Base-by-base conservation (phyloP, 805 yeast species). In the Zygosaccharomyces lentus region DNA sequence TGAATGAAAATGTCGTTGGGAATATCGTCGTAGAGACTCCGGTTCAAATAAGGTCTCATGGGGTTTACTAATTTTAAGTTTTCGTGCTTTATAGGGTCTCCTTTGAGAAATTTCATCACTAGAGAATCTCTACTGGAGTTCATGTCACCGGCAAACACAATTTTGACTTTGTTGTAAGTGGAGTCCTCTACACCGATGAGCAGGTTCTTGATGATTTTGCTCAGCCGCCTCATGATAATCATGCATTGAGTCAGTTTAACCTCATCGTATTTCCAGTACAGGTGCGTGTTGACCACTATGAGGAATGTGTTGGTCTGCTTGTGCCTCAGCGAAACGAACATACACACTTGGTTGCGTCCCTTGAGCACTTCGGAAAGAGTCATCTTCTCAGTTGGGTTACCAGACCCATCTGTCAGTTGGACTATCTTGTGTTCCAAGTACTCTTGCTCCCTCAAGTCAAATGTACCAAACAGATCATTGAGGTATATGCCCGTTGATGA, bases 231-330 rank as follows among this genome's bases (percentile, higher is more conserved):
- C 52, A 74, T 65, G 4, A 77, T 58, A 7, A 77, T 62, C 60
- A 75, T 71, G 12, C 78, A 68, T 54, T 80, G 85, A 35, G 77
- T 55, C 6, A 78, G 63, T 53, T 77, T 79, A 16, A 80, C 80
- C 52, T 78, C 81, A 39, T 74, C 71, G 41, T 67, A 73, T 50
- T 74, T 73, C 85, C 85, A 80, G 54, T 80, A 80, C 8, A 80
- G 61, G 58, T 80, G 85, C 0, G 84, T 80, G 50, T 78, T 80
- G n/a, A 80, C 65, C 2, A 78, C 69, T 32, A 76, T 73, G 3
- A 80, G 56, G 3, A 61, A 52, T 27, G 71, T 64, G 9, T 65
- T 61, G 0, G 78, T 69, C 1, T 46, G 53, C 41, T 60, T 65
- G 55, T 80, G 84, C 45, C 65, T 61, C 31, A 80, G 57, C 9